Percentiles rank a stretch among this genome's conserved stretches.
These are phyloP conservation scores for Blastobotrys indianensis DNA, from an alignment of 1,139 yeast species.

Conservation along the genomic window DNA sequence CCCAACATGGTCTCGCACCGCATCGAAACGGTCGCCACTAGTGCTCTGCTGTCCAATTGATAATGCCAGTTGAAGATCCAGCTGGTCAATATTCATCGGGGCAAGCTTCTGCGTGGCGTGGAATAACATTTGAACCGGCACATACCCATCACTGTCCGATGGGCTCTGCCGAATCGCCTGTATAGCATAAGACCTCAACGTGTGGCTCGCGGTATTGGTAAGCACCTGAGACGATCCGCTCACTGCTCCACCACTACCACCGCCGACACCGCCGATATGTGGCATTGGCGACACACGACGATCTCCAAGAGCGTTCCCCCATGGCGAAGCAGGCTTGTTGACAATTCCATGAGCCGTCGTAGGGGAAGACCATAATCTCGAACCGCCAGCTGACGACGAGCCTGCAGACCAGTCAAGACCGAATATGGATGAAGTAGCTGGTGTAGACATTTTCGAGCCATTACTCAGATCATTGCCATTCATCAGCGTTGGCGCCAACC, in stretches of 20 bases:
- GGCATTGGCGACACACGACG: constrained; percentile 1
- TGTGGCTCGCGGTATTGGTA: no score
- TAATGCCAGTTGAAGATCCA: constrained; percentile 30
- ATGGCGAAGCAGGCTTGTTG: neutral
- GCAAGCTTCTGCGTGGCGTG: constrained; percentile 26
- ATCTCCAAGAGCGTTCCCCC: neutral
- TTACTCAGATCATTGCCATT: constrained; percentile 3
- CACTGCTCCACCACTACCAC: no score
- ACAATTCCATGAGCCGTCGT: neutral
- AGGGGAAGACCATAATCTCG: constrained; percentile 1
- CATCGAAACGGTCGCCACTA: constrained; percentile 23
- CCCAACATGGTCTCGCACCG: constrained; percentile 31
- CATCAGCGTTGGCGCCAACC: neutral
- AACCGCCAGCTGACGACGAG: no score
- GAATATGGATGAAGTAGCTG: no score
- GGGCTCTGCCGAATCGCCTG: constrained; percentile 20
- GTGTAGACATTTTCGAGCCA: neutral
- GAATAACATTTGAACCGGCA: constrained; percentile 33
- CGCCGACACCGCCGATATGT: neutral
- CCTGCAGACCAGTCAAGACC: no score
- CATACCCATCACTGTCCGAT: constrained; percentile 27
- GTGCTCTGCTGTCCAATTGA: constrained; percentile 16
- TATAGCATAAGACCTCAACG: constrained; percentile 24
- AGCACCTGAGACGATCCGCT: no score
- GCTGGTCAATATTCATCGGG: constrained; percentile 20